These are phyloP conservation scores for Colletotrichum tanaceti DNA, from an alignment of 2,329 filamentous ascomycete genomes.

Conservation along the genomic window DNA sequence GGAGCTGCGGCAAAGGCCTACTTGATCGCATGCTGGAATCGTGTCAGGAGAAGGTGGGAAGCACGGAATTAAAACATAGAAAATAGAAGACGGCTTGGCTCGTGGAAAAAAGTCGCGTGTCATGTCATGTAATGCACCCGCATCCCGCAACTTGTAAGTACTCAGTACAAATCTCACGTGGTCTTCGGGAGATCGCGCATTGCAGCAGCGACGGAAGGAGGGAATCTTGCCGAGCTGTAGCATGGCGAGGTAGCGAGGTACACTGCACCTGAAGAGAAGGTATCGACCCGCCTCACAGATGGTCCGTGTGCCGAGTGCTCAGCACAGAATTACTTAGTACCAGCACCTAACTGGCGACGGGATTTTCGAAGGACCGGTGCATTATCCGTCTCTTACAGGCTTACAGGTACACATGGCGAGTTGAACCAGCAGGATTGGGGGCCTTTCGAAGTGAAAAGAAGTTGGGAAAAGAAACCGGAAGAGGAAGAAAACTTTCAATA, in stretches of 20 bases:
- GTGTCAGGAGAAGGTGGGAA: no score
- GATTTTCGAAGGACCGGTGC: background rate
- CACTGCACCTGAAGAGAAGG: background rate
- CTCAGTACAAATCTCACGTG: slow-evolving; percentile 34
- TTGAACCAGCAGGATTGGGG: no score
- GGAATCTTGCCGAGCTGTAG: slow-evolving; percentile 15
- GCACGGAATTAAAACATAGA: background rate
- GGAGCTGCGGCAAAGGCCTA: background rate
- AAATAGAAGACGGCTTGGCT: background rate
- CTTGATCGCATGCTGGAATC: background rate
- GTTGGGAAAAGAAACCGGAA: background rate
- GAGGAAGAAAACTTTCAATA: background rate
- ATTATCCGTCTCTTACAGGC: no score
- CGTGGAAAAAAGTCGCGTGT: background rate
- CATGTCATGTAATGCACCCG: background rate
- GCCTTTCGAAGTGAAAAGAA: no score
- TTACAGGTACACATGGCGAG: background rate
- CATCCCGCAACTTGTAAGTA: slow-evolving; percentile 11
- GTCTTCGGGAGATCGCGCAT: slow-evolving; percentile 40
- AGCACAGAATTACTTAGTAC: background rate
- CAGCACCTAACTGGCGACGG: background rate
- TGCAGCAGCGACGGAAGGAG: slow-evolving; percentile 36
- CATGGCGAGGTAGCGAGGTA: background rate
- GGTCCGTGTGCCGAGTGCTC: background rate
- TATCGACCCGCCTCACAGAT: background rate